Evolutionary conservation across 768 basidiomycete genomes (phyloP), one percentile per base, ranked within the genome.

Genomic region (Pleurotus tuoliensis): DNA sequence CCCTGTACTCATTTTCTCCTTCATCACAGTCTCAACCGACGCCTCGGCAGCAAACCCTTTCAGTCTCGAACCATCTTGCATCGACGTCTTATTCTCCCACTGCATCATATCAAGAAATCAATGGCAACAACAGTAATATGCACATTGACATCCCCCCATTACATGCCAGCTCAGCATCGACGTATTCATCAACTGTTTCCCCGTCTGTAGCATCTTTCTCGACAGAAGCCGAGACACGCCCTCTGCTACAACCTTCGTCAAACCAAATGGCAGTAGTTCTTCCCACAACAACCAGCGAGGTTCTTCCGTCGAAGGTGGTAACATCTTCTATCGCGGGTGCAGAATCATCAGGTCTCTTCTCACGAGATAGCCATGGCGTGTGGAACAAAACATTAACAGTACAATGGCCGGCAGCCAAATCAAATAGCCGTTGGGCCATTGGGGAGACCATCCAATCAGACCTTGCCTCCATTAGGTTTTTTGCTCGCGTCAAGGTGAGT

Each of bases 401-500:
- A 41, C 84, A 86, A 61, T 89, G 90, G 86, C 88, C 90, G 12
- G 78, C 81, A 37, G 69, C 79, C 54, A 87, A 85, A 64, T 82
- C 86, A 3, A 79, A 79, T 57, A 84, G 80, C 63, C 82, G 87
- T 16, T 93, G 91, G 88, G 81, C 89, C 7, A 80, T 88, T 56
- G 91, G 91, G 9, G 90, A 92, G 74, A 87, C 88, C 24, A 80
- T 90, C 61, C 75, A 79, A 60, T 86, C 86, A 41, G 76, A 82
- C 50, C 68, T 87, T 61, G 83, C 81, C 12, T 78, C 81, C 52
- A 80, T 91, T 53, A 80, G 79, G 66, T 94, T 90, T 68, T 84
- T 86, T 67, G 73, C 87, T 62, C 81, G 83, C 45, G 76, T 86
- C 61, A 89, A 88, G 80, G 86, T 90, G 56, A 61, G 62, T 61